Evolutionary conservation across 2,329 filamentous ascomycete genomes (phyloP), one percentile per base, ranked within the genome.

Genomic region (Diaporthe vaccinii): DNA sequence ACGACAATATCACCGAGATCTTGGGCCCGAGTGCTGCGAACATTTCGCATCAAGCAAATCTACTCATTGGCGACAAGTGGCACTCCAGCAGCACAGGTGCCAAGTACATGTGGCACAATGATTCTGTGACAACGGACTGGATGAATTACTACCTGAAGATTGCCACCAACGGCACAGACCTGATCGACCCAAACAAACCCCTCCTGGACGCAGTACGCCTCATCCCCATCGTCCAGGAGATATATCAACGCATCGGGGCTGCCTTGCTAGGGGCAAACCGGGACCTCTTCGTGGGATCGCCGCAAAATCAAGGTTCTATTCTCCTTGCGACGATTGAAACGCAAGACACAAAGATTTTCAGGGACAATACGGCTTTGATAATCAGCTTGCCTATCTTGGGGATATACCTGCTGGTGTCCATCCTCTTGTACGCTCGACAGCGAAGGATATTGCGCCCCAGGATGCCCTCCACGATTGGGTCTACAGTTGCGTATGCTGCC

Each of bases 381-480:
- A 84, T 91, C 0, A 83, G 85, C 0, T 80, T 88, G 8, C 76
- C 74, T 0, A 85, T 91, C 0, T 76, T 92, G 0, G 77, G 62
- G 0, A 28, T 86, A 0, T 88, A 91, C 58, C 77, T 86, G 0
- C 10, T 87, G 0, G 84, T 87, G 0, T 84, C 86, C 0, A n/a
- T 85, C 0, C 0, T 82, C 0, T 83, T 90, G 6, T 92, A 91
- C 73, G 17, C 80, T 0, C 77, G 81, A 0, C 78, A 86, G 0
- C 84, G 88, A 0, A 83, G 82, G 1, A 82, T 82, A 3, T 86
- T 87, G 28, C 81, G 92, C 0, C 86, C 89, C 0, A 82, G 87
- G 0, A 82, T 92, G 80, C 90, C 90, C 0, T 89, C 87, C 0
- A 88, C 84, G 0, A 82, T 91, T 0, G 90, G 85, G 0, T 86